A percentile compares a stretch with the other conserved stretches of the same genome.
Conservation (phyloP, 352 stramenopile genomes). For the Phytopythium aichiense region DNA sequence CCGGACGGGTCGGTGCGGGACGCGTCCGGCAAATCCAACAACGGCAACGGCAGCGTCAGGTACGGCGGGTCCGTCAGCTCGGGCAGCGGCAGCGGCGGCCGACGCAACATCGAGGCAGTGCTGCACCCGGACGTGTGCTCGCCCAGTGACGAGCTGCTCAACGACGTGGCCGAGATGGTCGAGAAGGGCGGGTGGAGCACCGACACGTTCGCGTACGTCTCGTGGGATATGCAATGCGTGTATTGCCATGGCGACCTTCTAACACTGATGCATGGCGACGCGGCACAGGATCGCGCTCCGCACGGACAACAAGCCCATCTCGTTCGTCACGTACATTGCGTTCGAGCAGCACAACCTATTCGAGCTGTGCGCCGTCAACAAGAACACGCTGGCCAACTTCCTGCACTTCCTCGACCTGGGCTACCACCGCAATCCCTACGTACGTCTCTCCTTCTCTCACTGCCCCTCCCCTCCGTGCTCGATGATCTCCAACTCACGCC, state of each 20-base stretch:
- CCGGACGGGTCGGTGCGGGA: constrained; percentile 8
- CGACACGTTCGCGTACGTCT: constrained; percentile 62
- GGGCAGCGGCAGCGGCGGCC: constrained; percentile 6
- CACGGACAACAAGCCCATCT: constrained; percentile 67
- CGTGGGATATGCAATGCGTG: not conserved
- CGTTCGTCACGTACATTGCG: constrained; percentile 80
- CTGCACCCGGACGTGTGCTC: constrained; percentile 60
- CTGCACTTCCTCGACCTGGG: constrained; percentile 77
- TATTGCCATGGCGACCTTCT: constrained; percentile 5
- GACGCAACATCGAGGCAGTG: constrained; percentile 36
- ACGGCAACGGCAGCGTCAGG: constrained; percentile 10
- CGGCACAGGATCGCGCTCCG: constrained; percentile 45
- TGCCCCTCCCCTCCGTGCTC: no score
- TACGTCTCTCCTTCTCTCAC: constrained; percentile 20
- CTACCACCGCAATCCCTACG: constrained; percentile 79
- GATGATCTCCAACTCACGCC: no score
- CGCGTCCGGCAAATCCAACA: constrained; percentile 11
- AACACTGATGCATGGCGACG: not conserved
- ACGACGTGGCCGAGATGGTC: constrained; percentile 64
- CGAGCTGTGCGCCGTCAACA: constrained; percentile 65
- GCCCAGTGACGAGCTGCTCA: constrained; percentile 58
- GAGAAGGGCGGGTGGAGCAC: constrained; percentile 72
- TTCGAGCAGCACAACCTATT: constrained; percentile 85
- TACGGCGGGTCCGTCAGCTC: constrained; percentile 9
- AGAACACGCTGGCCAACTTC: constrained; percentile 74